Evolutionary conservation across 768 basidiomycete genomes (phyloP).

Genomic region (Panaeolus cyanescens): DNA sequence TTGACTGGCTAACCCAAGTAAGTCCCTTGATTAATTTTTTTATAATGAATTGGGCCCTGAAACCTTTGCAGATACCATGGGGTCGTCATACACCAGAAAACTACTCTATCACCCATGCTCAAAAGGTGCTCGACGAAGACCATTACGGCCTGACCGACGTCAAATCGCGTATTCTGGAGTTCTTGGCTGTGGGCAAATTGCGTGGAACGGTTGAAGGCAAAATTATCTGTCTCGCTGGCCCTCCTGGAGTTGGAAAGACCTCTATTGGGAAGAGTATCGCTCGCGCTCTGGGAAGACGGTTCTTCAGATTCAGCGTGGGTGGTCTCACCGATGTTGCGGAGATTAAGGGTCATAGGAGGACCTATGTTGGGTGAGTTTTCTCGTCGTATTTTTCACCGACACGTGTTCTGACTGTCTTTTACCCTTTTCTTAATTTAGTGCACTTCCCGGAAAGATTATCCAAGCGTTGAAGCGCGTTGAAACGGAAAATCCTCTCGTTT

Average conservation of each 20-base stretch:
- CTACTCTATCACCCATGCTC: slow-evolving; percentile 83
- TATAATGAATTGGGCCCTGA: slow-evolving; percentile 10
- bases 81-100: slow-evolving; percentile 93
- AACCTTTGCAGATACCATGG: slow-evolving; percentile 83
- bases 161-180: slow-evolving; percentile 93
- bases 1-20: slow-evolving; percentile 90
- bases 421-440: slow-evolving; percentile 41
- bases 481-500: slow-evolving; percentile 90
- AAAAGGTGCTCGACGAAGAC: slow-evolving; percentile 87
- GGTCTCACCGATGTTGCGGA: slow-evolving; percentile 97
- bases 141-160: slow-evolving; percentile 93
- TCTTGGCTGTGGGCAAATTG: slow-evolving; percentile 93
- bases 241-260: slow-evolving; percentile 98
- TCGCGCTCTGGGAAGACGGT: slow-evolving; percentile 84
- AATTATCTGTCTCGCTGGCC: slow-evolving; percentile 95
- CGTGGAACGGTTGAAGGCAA: slow-evolving; percentile 96
- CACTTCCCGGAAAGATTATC: slow-evolving; percentile 92
- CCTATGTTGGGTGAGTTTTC: slow-evolving; percentile 82
- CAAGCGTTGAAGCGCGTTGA: slow-evolving; percentile 92
- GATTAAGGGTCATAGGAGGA: slow-evolving; percentile 97
- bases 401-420: neutral
- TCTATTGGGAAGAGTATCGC: slow-evolving; percentile 95
- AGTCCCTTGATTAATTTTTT: slow-evolving; percentile 10
- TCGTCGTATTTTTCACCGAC: neutral
- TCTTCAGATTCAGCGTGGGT: slow-evolving; percentile 97